Evolutionary conservation across 306 rosid genomes (phyloP), one percentile per base, ranked within the genome.

Genomic region (Castanea sativa): DNA sequence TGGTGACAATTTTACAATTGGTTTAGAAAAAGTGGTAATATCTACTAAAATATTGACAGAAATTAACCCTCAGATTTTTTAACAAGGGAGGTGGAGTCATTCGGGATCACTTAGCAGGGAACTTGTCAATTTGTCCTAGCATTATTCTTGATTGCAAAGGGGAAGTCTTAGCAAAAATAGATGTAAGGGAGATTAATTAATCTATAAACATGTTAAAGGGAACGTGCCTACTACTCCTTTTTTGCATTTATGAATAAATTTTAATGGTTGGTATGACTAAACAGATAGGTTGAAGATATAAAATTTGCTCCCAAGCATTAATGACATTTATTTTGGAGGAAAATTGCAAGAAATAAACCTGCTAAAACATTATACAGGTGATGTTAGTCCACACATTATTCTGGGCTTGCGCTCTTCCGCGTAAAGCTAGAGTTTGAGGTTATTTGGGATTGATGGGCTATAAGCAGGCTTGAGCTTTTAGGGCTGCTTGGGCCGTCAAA

Each of bases 101-200:
- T 76, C 73, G 76, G 52, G 52, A 32, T 23, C 55, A 5, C 55
- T 75, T 58, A 58, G 67, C 55, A 55, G 60, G 43, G 20, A 63
- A 59, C 13, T 43, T 21, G 3, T 67, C 49, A 35, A 33, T 78
- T 68, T 56, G 51, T 55, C 49, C 73, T 23, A 52, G 52, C 75
- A 67, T 57, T 58, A 59, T 75, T 68, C 63, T 71, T 65, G 57
- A 53, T 81, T 61, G 12, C 49, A 33, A 65, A 1, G 21, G 20
- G 11, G 49, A 65, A 19, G 49, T 18, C 45, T 2, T 8, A 21
- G 51, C 51, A 65, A 63, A 63, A 63, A 29, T 38, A 27, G 6
- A 63, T 60, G 67, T 13, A 13, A 13, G 19, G 68, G 68, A 60
- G 68, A 60, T 11, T 61, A 27, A 12, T 32, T 14, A 30, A 64